Evolutionary conservation across 208 protist species (phyloP).

Genomic region (Borovskyia barvae): DNA sequence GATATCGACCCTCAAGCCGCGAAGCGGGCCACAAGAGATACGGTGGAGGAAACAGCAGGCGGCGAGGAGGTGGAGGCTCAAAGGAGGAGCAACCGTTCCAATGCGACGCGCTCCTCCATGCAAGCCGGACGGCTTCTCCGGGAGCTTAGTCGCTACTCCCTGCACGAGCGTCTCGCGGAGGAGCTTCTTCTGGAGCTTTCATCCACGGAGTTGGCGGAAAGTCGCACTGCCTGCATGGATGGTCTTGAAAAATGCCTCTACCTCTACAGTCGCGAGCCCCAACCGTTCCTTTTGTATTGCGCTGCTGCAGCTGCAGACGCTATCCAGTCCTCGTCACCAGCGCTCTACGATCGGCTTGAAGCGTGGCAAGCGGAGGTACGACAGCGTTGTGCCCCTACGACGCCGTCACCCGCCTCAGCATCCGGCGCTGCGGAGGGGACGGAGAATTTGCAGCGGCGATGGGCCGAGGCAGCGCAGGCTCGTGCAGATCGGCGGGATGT

Average conservation of each 20-base stretch:
- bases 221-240: slow-evolving; percentile 50
- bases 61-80: slow-evolving; percentile 16
- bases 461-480: slow-evolving; percentile 6
- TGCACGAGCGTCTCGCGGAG: slow-evolving; percentile 79
- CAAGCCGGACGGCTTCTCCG: slow-evolving; percentile 74
- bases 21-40: slow-evolving; percentile 14
- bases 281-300: slow-evolving; percentile 61
- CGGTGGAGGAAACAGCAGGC: slow-evolving; percentile 13
- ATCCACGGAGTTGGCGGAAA: slow-evolving; percentile 28
- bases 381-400: slow-evolving; percentile 22
- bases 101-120: slow-evolving; percentile 60
- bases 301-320: slow-evolving; percentile 18
- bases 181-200: slow-evolving; percentile 67
- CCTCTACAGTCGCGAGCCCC: slow-evolving; percentile 80
- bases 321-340: not conserved
- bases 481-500: slow-evolving; percentile 10
- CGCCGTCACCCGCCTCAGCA: not conserved
- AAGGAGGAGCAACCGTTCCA: slow-evolving; percentile 32
- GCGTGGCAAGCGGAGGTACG: slow-evolving; percentile 46
- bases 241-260: slow-evolving; percentile 78
- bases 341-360: slow-evolving; percentile 21
- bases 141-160: slow-evolving; percentile 80
- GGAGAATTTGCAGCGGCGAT: slow-evolving; percentile 9
- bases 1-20: slow-evolving; percentile 84
- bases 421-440: not conserved